A percentile compares a stretch with the other conserved stretches of the same genome.
phyloP scores from a whole-genome alignment of 441 rosid genomes.

The Capsella rubella region DNA sequence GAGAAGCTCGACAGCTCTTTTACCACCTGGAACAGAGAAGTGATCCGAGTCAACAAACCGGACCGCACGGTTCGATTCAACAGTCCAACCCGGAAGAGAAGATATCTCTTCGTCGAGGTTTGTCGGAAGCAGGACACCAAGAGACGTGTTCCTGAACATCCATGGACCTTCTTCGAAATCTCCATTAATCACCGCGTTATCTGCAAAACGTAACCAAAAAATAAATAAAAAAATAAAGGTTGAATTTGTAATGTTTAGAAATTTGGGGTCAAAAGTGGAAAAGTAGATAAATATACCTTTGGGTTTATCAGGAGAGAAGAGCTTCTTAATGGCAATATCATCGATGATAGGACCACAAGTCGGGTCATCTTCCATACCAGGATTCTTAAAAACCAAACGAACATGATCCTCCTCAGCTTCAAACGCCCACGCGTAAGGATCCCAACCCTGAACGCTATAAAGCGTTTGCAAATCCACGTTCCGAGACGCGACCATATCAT shows the following conservation, averaged over 20 bases:
- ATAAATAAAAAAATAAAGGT: background rate
- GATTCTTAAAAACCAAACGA: constrained; percentile 67
- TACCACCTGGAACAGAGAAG: constrained; percentile 78
- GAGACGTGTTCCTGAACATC: constrained; percentile 81
- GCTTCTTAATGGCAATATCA: constrained; percentile 86
- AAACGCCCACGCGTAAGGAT: constrained; percentile 92
- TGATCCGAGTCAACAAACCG: constrained; percentile 88
- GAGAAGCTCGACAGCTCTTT: constrained; percentile 82
- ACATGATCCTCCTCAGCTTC: constrained; percentile 69
- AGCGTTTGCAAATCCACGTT: constrained; percentile 88
- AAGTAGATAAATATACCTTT: constrained; percentile 56
- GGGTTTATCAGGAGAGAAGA: constrained; percentile 69
- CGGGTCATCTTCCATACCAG: constrained; percentile 98
- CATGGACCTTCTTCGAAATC: constrained; percentile 95
- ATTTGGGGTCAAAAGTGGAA: background rate
- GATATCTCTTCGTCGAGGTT: constrained; percentile 88
- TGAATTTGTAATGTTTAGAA: background rate
- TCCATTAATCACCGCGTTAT: constrained; percentile 82
- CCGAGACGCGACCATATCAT: constrained; percentile 54
- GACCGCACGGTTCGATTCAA: constrained; percentile 88
- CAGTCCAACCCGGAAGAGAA: constrained; percentile 90
- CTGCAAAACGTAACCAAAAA: constrained; percentile 44
- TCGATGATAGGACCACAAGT: constrained; percentile 96
- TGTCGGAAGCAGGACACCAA: constrained; percentile 87
- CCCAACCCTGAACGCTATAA: constrained; percentile 96